Base-by-base conservation (phyloP, 495 filamentous ascomycete species). In the Aspergillus nanangensis region DNA sequence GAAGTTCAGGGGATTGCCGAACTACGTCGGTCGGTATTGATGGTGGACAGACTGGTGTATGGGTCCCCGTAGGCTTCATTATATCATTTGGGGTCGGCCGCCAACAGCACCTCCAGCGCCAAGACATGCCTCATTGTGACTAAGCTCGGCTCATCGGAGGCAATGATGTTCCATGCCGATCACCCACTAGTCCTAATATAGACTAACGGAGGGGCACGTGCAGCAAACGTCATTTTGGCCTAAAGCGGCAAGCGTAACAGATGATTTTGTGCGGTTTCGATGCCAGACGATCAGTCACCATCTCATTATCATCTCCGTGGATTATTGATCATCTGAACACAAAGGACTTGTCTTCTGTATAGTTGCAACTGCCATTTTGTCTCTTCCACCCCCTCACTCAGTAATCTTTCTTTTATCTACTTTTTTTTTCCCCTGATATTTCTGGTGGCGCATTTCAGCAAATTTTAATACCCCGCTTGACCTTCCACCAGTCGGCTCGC, bases 81-180 rank as follows among this genome's bases (percentile, higher is more conserved):
- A 60, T 52, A 52, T 54, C 58, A 58, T 56, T 11, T 29, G 50
- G 22, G 38, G 13, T 23, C 34, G 8, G 21, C 41, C 34, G 41
- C 17, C n/a, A n/a, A 20, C 18, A 10, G 29, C 41, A 54, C 60
- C 60, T 60, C 38, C 55, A 54, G 55, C 55, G 46, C 19, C 42
- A 34, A 35, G 38, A 17, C 20, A n/a, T n/a, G n/a, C 15, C 5
- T 41, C 40, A 22, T 14, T 32, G 44, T 45, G 50, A 42, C 42
- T 45, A 25, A 44, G n/a, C 1, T 20, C 18, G 18, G 21, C 2
- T 17, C 24, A 2, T 15, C 39, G 51, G 51, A 32, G 13, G 27
- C 21, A 38, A 13, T 8, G n/a, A 39, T 52, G 36, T n/a, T 50
- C 38, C 50, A 46, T 4, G 7, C 25, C 25, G 13, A 10, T n/a